These are phyloP conservation scores for Globisporangium mamillatum DNA, from an alignment of 352 stramenopile species.

Conservation along the genomic window DNA sequence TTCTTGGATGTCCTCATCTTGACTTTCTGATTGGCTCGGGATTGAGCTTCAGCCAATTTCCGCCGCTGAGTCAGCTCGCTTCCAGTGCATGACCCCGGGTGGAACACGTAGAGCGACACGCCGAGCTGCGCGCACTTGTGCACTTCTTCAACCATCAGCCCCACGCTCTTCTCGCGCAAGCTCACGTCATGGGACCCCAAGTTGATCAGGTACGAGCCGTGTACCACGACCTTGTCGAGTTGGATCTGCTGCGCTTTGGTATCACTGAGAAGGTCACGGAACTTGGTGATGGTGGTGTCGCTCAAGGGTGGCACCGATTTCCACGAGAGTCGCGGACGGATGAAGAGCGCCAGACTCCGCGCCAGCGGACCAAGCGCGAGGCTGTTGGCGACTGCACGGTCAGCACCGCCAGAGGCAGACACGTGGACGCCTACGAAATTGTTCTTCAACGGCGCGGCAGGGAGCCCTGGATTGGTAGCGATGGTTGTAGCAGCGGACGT, in stretches of 20 bases:
- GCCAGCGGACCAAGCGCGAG: constrained; percentile 24
- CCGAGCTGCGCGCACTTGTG: constrained; percentile 34
- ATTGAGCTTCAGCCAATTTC: constrained; percentile 6
- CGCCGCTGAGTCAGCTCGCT: constrained; percentile 9
- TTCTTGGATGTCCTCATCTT: constrained; percentile 3
- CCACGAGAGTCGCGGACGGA: constrained; percentile 39
- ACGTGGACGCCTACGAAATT: constrained; percentile 44
- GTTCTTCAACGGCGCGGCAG: background rate
- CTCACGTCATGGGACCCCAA: constrained; percentile 33
- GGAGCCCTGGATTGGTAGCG: background rate
- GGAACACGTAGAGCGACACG: constrained; percentile 40
- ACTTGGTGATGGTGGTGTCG: constrained; percentile 10
- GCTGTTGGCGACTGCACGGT: constrained; percentile 34
- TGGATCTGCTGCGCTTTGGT: constrained; percentile 13
- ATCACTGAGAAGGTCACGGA: constrained; percentile 15
- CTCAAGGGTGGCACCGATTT: constrained; percentile 22
- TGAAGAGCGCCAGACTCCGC: constrained; percentile 36
- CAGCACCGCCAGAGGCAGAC: constrained; percentile 31
- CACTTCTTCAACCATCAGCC: constrained; percentile 43
- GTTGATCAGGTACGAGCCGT: constrained; percentile 49
- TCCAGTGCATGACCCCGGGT: constrained; percentile 35
- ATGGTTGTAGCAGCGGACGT: background rate
- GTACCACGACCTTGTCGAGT: constrained; percentile 27
- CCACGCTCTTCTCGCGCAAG: constrained; percentile 33
- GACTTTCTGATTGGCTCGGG: constrained; percentile 11